Conservation (phyloP, 768 basidiomycete genomes). For the Phanerochaete sordida region DNA sequence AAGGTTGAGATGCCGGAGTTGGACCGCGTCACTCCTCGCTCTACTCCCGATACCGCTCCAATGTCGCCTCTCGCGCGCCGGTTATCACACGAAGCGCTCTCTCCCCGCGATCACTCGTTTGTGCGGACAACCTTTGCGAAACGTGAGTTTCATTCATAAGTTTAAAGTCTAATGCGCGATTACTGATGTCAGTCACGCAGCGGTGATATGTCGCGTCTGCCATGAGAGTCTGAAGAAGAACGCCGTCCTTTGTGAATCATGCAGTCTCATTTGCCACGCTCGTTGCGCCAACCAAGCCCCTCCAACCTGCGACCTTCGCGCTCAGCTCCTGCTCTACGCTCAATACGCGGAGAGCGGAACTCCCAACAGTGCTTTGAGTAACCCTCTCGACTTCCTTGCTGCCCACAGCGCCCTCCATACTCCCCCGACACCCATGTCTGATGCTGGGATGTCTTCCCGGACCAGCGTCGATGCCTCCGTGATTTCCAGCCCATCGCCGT, state of each 20-base stretch:
- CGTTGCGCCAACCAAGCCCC: slow-evolving; percentile 73
- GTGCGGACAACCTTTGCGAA: slow-evolving; percentile 93
- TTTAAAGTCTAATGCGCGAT: slow-evolving; percentile 1
- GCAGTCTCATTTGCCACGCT: slow-evolving; percentile 84
- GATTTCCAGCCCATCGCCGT: slow-evolving; percentile 24
- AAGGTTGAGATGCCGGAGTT: slow-evolving; percentile 41
- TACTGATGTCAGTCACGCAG: slow-evolving; percentile 35
- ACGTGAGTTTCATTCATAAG: slow-evolving; percentile 51
- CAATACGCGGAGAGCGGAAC: slow-evolving; percentile 73
- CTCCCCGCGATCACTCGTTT: slow-evolving; percentile 74
- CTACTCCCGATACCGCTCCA: slow-evolving; percentile 39
- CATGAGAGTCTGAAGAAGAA: slow-evolving; percentile 75
- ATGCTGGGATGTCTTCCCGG: slow-evolving; percentile 44
- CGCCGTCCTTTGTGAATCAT: slow-evolving; percentile 84
- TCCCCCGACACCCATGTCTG: slow-evolving; percentile 50
- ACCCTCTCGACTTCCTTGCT: slow-evolving; percentile 44
- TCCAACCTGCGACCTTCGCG: slow-evolving; percentile 77
- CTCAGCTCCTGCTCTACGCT: slow-evolving; percentile 74
- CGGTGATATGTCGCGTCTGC: slow-evolving; percentile 86
- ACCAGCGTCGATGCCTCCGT: slow-evolving; percentile 39
- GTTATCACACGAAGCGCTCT: slow-evolving; percentile 38
- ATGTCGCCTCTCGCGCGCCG: slow-evolving; percentile 23
- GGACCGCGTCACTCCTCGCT: slow-evolving; percentile 34
- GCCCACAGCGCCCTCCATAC: slow-evolving; percentile 25
- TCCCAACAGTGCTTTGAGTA: slow-evolving; percentile 48